A percentile compares a stretch with the other conserved stretches of the same genome.
Conservation (phyloP, 805 yeast genomes). For the Clavispora fructus region DNA sequence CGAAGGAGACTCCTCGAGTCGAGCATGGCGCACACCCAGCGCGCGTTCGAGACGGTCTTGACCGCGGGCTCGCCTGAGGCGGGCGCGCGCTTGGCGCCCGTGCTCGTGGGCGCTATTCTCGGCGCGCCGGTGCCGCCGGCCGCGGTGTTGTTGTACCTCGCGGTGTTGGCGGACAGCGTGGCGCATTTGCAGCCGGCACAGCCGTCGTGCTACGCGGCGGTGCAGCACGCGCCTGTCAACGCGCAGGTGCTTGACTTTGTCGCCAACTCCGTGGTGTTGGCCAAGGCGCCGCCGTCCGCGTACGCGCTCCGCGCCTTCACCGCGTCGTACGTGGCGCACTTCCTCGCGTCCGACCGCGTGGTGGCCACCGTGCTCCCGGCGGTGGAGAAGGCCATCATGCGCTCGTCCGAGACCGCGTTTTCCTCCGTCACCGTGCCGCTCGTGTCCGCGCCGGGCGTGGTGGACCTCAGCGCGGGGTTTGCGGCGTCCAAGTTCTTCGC, state of each 20-base stretch:
- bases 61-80: not conserved
- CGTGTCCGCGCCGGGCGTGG: constrained; percentile 20
- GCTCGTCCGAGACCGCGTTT: constrained; percentile 73
- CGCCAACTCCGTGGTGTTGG: constrained; percentile 39
- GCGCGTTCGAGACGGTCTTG: constrained; percentile 12
- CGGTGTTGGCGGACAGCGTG: constrained; percentile 20
- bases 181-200: constrained; percentile 19
- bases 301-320: constrained; percentile 34
- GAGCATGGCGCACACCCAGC: constrained; percentile 26
- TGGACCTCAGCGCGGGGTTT: constrained; percentile 39
- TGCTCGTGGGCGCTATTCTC: constrained; percentile 1
- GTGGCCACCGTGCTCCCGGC: constrained; percentile 45
- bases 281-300: constrained; percentile 38
- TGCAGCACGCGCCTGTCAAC: constrained; percentile 4
- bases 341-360: constrained; percentile 34
- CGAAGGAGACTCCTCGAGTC: constrained; percentile 22
- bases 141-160: constrained; percentile 18
- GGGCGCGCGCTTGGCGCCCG: constrained; percentile 1
- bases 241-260: constrained; percentile 17
- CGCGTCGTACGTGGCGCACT: constrained; percentile 38
- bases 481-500: constrained; percentile 41
- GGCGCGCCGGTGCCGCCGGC: constrained; percentile 3
- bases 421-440: constrained; percentile 49
- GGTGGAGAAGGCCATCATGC: constrained; percentile 66
- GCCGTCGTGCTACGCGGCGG: constrained; percentile 18